phyloP scores from a whole-genome alignment of 805 yeast species.

The Wickerhamomyces chambardii region DNA sequence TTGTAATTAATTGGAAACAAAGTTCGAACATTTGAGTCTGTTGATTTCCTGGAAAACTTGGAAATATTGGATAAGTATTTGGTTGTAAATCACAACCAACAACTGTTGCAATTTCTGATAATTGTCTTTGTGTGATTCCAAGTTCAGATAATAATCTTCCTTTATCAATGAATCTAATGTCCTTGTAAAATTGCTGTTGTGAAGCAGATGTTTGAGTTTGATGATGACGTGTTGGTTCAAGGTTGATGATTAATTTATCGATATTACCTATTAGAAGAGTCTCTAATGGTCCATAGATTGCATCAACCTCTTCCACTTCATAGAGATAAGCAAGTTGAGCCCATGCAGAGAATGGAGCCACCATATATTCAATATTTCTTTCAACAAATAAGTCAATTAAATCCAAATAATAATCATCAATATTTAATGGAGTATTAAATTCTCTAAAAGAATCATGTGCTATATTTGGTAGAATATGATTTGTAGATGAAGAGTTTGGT shows the following conservation, averaged over 20 bases:
- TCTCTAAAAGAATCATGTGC: constrained; percentile 44
- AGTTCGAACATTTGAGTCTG: constrained; percentile 20
- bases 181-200: too few relatives aligned
- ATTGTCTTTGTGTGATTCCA: constrained; percentile 50
- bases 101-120: constrained; percentile 67
- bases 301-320: constrained; percentile 49
- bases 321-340: constrained; percentile 70
- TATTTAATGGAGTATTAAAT: constrained; percentile 34
- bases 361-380: constrained; percentile 51
- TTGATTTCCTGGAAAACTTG: constrained; percentile 18
- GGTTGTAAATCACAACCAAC: constrained; percentile 77
- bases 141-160: constrained; percentile 50
- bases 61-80: constrained; percentile 40
- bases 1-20: constrained; percentile 28
- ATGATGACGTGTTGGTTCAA: constrained; percentile 19
- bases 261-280: constrained; percentile 49
- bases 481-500: constrained; percentile 11
- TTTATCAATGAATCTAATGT: constrained; percentile 60
- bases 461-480: constrained; percentile 14
- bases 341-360: constrained; percentile 79
- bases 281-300: constrained; percentile 82
- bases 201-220: constrained; percentile 53
- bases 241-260: constrained; percentile 72
- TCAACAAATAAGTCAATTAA: constrained; percentile 49
- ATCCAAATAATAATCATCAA: constrained; percentile 42